Percentiles rank a stretch among this genome's conserved stretches.
phyloP scores from a whole-genome alignment of 805 yeast genomes.

The Lachancea sp. region DNA sequence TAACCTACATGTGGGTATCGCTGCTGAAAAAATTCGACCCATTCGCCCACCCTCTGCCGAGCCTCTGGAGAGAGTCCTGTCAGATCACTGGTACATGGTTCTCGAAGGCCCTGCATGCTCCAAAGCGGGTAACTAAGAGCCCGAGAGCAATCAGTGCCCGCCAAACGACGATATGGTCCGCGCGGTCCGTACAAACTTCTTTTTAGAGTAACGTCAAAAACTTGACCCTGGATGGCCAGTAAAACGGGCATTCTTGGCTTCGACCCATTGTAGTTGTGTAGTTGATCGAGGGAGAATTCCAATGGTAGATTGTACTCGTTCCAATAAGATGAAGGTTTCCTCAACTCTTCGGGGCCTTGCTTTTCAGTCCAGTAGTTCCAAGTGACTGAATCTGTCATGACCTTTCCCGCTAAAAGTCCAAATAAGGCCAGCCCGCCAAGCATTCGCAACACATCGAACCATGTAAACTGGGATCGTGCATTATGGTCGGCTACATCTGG shows the following conservation, averaged over 20 bases:
- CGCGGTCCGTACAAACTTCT: slow-evolving; percentile 21
- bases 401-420: slow-evolving; percentile 9
- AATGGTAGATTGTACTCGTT: slow-evolving; percentile 6
- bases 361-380: background rate
- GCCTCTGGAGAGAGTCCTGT: slow-evolving; percentile 12
- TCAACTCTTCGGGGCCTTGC: background rate
- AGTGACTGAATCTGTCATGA: slow-evolving; percentile 10
- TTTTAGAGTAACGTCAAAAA: slow-evolving; percentile 22
- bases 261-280: slow-evolving; percentile 9
- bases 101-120: slow-evolving; percentile 17
- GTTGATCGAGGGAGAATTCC: slow-evolving; percentile 6
- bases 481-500: slow-evolving; percentile 4
- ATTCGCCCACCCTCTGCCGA: slow-evolving; percentile 15
- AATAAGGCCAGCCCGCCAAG: slow-evolving; percentile 13
- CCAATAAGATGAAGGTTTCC: slow-evolving; percentile 13
- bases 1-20: slow-evolving; percentile 23
- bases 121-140: slow-evolving; percentile 17
- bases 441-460: slow-evolving; percentile 17
- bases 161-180: slow-evolving; percentile 22
- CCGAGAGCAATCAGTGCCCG: slow-evolving; percentile 24
- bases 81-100: slow-evolving; percentile 12
- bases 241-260: slow-evolving; percentile 9
- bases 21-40: slow-evolving; percentile 18
- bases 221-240: slow-evolving; percentile 20
- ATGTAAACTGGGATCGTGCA: slow-evolving; percentile 11